phyloP scores from a whole-genome alignment of 78 protist species.

The Dictyostelium discoideum region dicty_2.7 NC_007091.3:2647001-2647500 shows the following conservation, averaged over 20 bases:
- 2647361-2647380: background rate
- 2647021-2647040: background rate
- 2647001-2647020: background rate
- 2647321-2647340: background rate
- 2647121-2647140: background rate
- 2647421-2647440: background rate
- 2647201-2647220: background rate
- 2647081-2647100: slow-evolving; percentile 48
- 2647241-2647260: background rate
- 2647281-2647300: background rate
- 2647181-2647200: background rate
- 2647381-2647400: background rate
- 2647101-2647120: slow-evolving; percentile 56
- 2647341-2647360: background rate
- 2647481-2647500: slow-evolving; percentile 46
- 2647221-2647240: background rate
- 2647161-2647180: background rate
- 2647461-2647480: slow-evolving; percentile 77
- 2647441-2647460: slow-evolving; percentile 62
- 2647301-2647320: background rate
- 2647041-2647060: slow-evolving; percentile 10
- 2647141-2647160: slow-evolving; percentile 31
- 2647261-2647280: background rate
- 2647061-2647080: background rate
- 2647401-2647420: background rate